Conservation (phyloP, 768 basidiomycete species). For the Phaffia australis region DNA sequence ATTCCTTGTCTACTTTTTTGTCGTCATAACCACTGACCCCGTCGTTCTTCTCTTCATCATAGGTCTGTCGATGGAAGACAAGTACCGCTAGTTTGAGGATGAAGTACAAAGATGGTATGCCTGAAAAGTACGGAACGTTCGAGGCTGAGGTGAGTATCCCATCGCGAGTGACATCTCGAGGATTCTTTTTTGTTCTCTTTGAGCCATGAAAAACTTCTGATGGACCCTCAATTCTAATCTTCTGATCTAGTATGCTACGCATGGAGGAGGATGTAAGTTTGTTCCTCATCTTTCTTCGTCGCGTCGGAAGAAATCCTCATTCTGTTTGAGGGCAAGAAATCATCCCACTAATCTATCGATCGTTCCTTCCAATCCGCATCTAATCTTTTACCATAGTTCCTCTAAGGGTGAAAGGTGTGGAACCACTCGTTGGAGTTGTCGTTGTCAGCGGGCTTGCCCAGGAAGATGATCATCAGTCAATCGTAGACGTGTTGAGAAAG, state of each 20-base stretch:
- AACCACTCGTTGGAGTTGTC: constrained; percentile 22
- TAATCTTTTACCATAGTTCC: constrained; percentile 4
- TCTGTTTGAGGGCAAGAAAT: too few relatives aligned
- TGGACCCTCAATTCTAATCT: background rate
- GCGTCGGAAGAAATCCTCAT: too few relatives aligned
- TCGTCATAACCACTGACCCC: background rate
- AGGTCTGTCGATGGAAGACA: background rate
- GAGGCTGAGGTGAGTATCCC: constrained; percentile 3
- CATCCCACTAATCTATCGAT: too few relatives aligned
- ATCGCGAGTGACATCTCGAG: too few relatives aligned
- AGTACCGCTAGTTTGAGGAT: background rate
- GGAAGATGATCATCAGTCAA: constrained; percentile 23
- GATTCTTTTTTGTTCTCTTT: too few relatives aligned
- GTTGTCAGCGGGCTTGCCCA: constrained; percentile 22
- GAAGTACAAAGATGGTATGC: constrained; percentile 16
- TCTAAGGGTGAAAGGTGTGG: constrained; percentile 15
- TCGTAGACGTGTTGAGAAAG: constrained; percentile 10
- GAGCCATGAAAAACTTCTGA: background rate
- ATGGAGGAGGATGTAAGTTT: constrained; percentile 18
- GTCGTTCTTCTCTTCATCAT: background rate
- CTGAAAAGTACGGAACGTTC: constrained; percentile 4
- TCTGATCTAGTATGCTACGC: constrained; percentile 16
- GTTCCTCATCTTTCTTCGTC: too few relatives aligned
- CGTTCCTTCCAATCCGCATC: too few relatives aligned
- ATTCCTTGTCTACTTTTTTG: background rate